These are phyloP conservation scores for Breviolum minutum DNA, from an alignment of 73 alveolate genomes.

Conservation along the genomic window DNA sequence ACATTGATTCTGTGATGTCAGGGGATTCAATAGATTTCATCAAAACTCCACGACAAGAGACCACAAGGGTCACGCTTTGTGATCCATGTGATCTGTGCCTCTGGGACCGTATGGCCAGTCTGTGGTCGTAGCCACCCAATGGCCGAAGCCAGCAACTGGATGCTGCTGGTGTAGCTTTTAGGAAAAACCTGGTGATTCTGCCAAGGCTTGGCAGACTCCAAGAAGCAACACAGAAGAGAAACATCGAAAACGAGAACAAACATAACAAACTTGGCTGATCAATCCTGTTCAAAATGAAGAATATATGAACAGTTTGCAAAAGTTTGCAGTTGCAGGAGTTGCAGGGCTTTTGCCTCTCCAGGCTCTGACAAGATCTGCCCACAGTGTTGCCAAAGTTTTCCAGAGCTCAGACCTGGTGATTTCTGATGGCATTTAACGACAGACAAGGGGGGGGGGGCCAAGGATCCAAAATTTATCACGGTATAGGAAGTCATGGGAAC, in stretches of 20 bases:
- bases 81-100: background rate
- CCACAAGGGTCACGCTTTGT: too few relatives aligned
- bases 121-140: slow-evolving; percentile 66
- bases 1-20: too few relatives aligned
- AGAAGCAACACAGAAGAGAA: too few relatives aligned
- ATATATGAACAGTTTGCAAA: too few relatives aligned
- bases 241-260: too few relatives aligned
- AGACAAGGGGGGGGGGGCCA: background rate
- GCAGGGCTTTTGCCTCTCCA: slow-evolving; percentile 29
- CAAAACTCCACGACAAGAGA: too few relatives aligned
- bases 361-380: slow-evolving; percentile 59
- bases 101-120: slow-evolving; percentile 34
- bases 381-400: slow-evolving; percentile 26
- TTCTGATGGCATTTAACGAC: background rate
- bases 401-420: slow-evolving; percentile 53
- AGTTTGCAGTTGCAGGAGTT: too few relatives aligned
- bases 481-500: background rate
- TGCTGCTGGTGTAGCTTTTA: slow-evolving; percentile 67
- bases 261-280: too few relatives aligned
- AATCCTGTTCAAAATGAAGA: too few relatives aligned
- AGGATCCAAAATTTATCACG: background rate
- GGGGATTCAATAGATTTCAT: too few relatives aligned
- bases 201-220: background rate
- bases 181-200: slow-evolving; percentile 38
- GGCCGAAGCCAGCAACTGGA: slow-evolving; percentile 64